Evolutionary conservation across 2,329 filamentous ascomycete genomes (phyloP).

Genomic region (Xylaria sp.): DNA sequence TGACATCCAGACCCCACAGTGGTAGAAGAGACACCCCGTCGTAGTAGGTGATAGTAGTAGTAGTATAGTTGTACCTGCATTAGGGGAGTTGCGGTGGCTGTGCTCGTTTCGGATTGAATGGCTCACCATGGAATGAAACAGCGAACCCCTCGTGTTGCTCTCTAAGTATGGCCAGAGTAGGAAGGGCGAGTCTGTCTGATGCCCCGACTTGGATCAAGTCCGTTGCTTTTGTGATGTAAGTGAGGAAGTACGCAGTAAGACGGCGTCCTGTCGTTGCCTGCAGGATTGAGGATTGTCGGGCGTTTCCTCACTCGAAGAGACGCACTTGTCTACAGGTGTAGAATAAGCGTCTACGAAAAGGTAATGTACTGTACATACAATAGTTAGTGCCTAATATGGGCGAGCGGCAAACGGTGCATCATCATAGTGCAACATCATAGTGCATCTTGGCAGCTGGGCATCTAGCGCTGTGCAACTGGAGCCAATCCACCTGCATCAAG

Average conservation of each 20-base stretch:
- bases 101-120: slow-evolving; percentile 47
- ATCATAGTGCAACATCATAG: background rate
- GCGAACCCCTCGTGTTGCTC: slow-evolving; percentile 31
- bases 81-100: slow-evolving; percentile 44
- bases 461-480: slow-evolving; percentile 18
- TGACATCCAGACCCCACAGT: slow-evolving; percentile 22
- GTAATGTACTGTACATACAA: too few relatives aligned
- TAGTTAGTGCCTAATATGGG: background rate
- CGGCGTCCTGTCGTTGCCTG: background rate
- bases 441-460: background rate
- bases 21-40: background rate
- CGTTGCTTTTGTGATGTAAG: slow-evolving; percentile 10
- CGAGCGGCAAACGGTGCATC: slow-evolving; percentile 32
- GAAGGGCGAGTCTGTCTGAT: slow-evolving; percentile 14
- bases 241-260: too few relatives aligned
- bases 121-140: slow-evolving; percentile 35
- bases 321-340: background rate
- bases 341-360: too few relatives aligned
- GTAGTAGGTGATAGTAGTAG: slow-evolving; percentile 19
- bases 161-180: slow-evolving; percentile 26
- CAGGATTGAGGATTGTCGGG: slow-evolving; percentile 3
- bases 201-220: slow-evolving; percentile 4
- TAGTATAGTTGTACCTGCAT: slow-evolving; percentile 50
- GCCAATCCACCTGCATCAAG: slow-evolving; percentile 28
- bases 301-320: background rate